phyloP scores from a whole-genome alignment of 148 eudicot species.

The Camellia granthamiana region DNA sequence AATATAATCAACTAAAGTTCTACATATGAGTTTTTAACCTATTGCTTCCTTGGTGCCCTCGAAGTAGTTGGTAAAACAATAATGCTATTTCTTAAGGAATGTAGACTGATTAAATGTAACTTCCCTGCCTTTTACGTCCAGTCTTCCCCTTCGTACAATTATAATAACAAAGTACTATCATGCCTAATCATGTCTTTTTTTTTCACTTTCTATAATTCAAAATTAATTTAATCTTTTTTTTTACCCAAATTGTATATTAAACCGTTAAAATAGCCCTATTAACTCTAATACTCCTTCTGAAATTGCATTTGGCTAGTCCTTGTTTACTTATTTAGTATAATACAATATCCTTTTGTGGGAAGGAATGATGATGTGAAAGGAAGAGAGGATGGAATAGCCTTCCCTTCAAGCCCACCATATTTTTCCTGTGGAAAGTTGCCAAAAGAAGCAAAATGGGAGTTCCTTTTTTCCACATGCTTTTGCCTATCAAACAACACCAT shows the following conservation, averaged over 20 bases:
- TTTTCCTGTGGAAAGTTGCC: neutral
- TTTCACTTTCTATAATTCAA: neutral
- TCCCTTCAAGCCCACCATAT: neutral
- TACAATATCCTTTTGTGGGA: neutral
- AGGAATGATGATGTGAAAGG: neutral
- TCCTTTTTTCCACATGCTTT: too few species aligned
- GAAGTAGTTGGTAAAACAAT: neutral
- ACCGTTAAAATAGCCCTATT: neutral
- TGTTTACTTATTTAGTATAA: neutral
- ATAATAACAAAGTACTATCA: too few species aligned
- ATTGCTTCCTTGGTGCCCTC: neutral
- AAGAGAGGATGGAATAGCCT: neutral
- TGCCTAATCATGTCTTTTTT: neutral
- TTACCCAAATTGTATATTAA: neutral
- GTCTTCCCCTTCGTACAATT: neutral
- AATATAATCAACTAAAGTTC: neutral
- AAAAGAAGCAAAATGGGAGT: neutral
- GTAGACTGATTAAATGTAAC: neutral
- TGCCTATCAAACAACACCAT: too few species aligned
- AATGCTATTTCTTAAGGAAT: neutral
- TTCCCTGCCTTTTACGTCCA: neutral
- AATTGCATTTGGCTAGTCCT: too few species aligned
- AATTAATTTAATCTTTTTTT: too few species aligned
- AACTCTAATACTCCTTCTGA: neutral
- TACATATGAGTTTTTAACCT: neutral